Conservation (phyloP, 768 basidiomycete genomes). For the Tulasnella calospora region DNA sequence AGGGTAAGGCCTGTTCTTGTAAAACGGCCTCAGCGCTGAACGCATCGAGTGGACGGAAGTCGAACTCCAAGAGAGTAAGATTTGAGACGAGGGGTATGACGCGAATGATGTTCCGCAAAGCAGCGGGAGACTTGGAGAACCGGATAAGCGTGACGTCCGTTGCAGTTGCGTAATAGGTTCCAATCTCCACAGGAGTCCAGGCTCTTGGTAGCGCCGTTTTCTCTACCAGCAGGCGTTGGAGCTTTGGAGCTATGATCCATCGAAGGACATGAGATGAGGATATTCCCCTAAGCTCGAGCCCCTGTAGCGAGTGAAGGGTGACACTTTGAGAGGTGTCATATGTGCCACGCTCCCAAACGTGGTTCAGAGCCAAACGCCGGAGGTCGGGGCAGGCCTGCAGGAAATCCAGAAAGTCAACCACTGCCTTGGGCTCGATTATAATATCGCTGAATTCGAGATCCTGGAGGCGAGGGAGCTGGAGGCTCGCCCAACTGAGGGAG, state of each 20-base stretch:
- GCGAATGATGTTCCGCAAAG: constrained; percentile 2
- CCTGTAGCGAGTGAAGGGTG: background rate
- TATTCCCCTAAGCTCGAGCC: background rate
- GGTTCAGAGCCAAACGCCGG: background rate
- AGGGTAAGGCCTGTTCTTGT: background rate
- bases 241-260: background rate
- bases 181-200: background rate
- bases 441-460: background rate
- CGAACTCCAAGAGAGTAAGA: background rate
- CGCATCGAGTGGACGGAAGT: background rate
- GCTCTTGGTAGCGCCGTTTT: background rate
- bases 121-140: background rate
- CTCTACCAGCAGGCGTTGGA: background rate
- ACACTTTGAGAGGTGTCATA: background rate
- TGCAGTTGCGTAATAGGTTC: background rate
- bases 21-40: background rate
- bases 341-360: background rate
- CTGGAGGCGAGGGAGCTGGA: background rate
- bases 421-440: background rate
- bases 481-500: background rate
- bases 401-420: background rate
- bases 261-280: background rate
- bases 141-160: background rate
- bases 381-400: background rate
- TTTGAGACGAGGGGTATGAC: background rate